A percentile compares a stretch with the other conserved stretches of the same genome.
These are phyloP conservation scores for Penicillium cataractarum DNA, from an alignment of 495 filamentous ascomycete species.

Conservation along the genomic window DNA sequence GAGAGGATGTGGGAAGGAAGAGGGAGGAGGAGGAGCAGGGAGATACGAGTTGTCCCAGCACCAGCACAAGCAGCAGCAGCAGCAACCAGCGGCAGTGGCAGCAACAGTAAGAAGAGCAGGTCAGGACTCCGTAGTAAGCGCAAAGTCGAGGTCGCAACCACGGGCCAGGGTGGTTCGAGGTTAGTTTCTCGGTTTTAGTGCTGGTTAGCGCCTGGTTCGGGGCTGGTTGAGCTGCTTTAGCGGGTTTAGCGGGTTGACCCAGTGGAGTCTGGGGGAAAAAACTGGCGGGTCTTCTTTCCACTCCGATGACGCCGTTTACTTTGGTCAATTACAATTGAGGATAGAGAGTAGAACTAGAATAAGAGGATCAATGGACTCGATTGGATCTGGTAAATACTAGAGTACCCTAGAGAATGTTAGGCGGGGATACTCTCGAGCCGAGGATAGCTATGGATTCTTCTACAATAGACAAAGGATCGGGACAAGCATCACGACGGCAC, in stretches of 20 bases:
- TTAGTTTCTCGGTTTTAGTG: not conserved
- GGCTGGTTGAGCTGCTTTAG: not conserved
- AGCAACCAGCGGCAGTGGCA: not conserved
- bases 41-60: constrained; percentile 15
- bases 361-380: not conserved
- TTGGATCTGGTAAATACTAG: not conserved
- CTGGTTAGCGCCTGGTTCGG: not conserved
- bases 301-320: not conserved
- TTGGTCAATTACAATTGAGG: not conserved
- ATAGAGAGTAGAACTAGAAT: not conserved
- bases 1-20: constrained; percentile 12
- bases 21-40: constrained; percentile 8
- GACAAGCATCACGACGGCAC: not conserved
- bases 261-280: constrained; percentile 4
- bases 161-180: not conserved
- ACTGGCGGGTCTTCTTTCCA: too few species aligned
- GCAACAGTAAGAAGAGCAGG: not conserved
- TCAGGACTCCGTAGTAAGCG: too few species aligned
- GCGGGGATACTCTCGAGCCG: not conserved
- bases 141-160: constrained; percentile 1
- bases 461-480: not conserved
- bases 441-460: not conserved
- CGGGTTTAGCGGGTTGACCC: not conserved
- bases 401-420: not conserved
- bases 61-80: not conserved